Conservation (phyloP, 2,329 filamentous ascomycete species). For the Monilinia fructigena region DNA sequence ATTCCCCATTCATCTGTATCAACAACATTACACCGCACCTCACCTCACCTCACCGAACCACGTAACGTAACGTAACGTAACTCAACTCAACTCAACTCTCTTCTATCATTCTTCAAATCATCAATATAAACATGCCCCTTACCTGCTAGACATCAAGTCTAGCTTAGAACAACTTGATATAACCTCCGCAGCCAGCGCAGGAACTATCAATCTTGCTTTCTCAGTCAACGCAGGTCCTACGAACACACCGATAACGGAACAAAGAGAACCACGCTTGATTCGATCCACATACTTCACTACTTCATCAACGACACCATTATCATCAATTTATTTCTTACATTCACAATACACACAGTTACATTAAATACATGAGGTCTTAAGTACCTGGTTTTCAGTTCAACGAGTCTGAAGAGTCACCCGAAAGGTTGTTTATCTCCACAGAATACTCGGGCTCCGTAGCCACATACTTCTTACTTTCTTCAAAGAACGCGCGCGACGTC, state of each 20-base stretch:
- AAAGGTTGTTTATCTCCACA: slow-evolving; percentile 37
- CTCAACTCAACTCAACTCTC: slow-evolving; percentile 18
- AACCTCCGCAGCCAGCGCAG: slow-evolving; percentile 48
- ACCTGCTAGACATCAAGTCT: slow-evolving; percentile 49
- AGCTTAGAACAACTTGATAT: slow-evolving; percentile 44
- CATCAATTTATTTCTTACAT: background rate
- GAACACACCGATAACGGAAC: slow-evolving; percentile 27
- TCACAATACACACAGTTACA: slow-evolving; percentile 19
- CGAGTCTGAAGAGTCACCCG: slow-evolving; percentile 41
- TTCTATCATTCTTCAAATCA: slow-evolving; percentile 18
- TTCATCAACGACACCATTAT: background rate
- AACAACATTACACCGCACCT: background rate
- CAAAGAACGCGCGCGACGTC: slow-evolving; percentile 32
- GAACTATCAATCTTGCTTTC: slow-evolving; percentile 45
- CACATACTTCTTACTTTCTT: slow-evolving; percentile 38
- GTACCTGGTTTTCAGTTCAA: slow-evolving; percentile 39
- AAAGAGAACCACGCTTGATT: slow-evolving; percentile 30
- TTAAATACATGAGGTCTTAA: slow-evolving; percentile 33
- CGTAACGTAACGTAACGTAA: slow-evolving; percentile 17
- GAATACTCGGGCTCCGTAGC: slow-evolving; percentile 38
- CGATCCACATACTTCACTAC: background rate
- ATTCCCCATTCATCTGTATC: background rate
- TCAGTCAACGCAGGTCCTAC: slow-evolving; percentile 43
- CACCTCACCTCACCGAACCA: no score
- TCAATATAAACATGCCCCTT: slow-evolving; percentile 34